Evolutionary conservation across 371 early-diverging fungal species (phyloP).

Genomic region (Batrachochytrium dendrobatidis): DNA sequence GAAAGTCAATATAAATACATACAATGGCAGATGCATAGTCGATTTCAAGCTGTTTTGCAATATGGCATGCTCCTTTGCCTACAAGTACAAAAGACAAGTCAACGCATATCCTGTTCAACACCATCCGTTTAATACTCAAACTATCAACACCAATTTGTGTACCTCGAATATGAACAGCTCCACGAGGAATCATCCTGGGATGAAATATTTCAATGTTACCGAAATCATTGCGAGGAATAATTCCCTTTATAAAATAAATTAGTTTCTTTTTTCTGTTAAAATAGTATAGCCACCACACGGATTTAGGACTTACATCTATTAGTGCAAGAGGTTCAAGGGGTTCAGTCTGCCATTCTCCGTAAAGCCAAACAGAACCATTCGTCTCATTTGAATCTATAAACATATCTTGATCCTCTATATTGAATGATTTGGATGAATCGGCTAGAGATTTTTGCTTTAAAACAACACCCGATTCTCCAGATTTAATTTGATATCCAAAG

Average conservation of each 20-base stretch:
- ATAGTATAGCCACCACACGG: no score
- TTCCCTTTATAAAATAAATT: slow-evolving; percentile 52
- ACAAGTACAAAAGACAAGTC: no score
- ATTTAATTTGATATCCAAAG: slow-evolving; percentile 47
- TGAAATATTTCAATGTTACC: slow-evolving; percentile 80
- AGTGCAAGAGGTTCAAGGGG: slow-evolving; percentile 55
- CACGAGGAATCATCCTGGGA: slow-evolving; percentile 72
- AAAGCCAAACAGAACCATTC: no score
- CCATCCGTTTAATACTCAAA: no score
- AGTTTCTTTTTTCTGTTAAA: neutral
- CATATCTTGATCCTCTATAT: no score
- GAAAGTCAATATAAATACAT: slow-evolving; percentile 8
- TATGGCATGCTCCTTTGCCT: slow-evolving; percentile 46
- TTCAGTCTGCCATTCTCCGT: slow-evolving; percentile 85
- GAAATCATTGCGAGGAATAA: slow-evolving; percentile 68
- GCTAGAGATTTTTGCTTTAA: no score
- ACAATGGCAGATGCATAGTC: slow-evolving; percentile 78
- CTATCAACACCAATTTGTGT: slow-evolving; percentile 9
- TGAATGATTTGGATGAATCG: no score
- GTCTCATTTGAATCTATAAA: no score
- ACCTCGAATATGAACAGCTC: slow-evolving; percentile 66
- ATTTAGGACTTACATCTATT: slow-evolving; percentile 38
- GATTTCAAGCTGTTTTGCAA: slow-evolving; percentile 66
- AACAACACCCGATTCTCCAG: no score
- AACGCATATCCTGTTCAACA: no score